These are phyloP conservation scores for Cystobasidium sp. DNA, from an alignment of 1,284 basidiomycete genomes.

Conservation along the genomic window DNA sequence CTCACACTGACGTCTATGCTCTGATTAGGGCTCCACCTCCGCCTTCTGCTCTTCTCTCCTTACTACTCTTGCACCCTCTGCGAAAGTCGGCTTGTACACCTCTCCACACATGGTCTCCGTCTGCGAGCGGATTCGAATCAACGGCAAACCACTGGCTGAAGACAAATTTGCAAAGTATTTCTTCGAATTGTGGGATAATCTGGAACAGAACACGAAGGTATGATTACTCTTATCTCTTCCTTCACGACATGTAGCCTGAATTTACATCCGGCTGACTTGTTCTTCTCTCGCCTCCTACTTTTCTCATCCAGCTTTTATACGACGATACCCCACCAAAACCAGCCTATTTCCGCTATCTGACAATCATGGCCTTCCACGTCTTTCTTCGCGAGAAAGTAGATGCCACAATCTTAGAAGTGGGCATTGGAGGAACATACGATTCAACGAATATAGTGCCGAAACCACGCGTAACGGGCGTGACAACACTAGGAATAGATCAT, in stretches of 20 bases:
- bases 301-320: conserved; percentile 61
- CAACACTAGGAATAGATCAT: conserved; percentile 91
- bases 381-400: conserved; percentile 80
- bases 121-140: conserved; percentile 91
- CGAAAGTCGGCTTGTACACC: conserved; percentile 77
- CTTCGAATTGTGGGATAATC: conserved; percentile 93
- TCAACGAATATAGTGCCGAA: conserved; percentile 94
- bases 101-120: conserved; percentile 97
- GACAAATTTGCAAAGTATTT: conserved; percentile 87
- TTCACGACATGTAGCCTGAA: not conserved
- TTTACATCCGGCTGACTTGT: too few species aligned
- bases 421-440: conserved; percentile 92
- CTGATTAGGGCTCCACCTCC: conserved; percentile 77
- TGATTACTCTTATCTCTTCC: not conserved
- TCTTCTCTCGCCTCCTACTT: not conserved
- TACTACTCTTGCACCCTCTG: conserved; percentile 45
- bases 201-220: conserved; percentile 72
- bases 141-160: conserved; percentile 87
- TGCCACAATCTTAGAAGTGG: conserved; percentile 94
- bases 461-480: conserved; percentile 86
- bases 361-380: conserved; percentile 87
- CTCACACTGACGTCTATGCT: not conserved
- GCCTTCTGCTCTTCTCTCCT: conserved; percentile 68
- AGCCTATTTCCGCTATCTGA: conserved; percentile 92
- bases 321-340: conserved; percentile 73